Base-by-base conservation (phyloP, 225 moss, liverwort and hornwort species). In the Marchantia paleacea region DNA sequence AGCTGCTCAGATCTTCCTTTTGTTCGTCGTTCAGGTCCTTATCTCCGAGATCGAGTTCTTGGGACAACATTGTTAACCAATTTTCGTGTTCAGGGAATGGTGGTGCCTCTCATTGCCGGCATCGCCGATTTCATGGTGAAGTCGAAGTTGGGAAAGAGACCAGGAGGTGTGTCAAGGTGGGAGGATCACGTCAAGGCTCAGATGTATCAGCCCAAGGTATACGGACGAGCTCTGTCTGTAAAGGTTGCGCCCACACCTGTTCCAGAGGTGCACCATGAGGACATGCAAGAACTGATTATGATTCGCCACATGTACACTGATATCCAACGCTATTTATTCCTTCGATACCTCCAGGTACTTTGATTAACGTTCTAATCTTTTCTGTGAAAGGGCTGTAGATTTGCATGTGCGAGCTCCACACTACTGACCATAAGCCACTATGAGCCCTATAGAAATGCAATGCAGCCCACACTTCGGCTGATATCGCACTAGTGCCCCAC, bases 271-370 rank as follows among this genome's bases (percentile, higher is more conserved):
- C 77, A 85, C 62, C 81, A 85, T 71, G 84, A 81, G 81, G 80
- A 76, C 3, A 77, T 81, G 84, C 84, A 81, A 64, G 84, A 85
- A 52, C 71, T 85, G 14, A 69, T 85, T 68, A 78, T 85, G 84
- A 76, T 81, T 8, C 84, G 84, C 50, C 84, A 85, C 48, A 85
- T 85, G 84, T 81, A 85, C 69, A 81, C 81, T 73, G 81, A 85
- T 72, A 77, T 85, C 39, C 81, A 85, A 62, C 76, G 84, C 52
- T 85, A 85, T 47, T 76, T 81, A 16, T 81, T 85, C 73, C 81
- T 85, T 11, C 76, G 84, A 52, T 81, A 71, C 51, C 76, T 85
- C n/a, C 81, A 84, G 80, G 84, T 84, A 76, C 69, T 52, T 39
- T 63, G 13, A 30, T 39, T 12, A 7, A 74, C 53, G 52, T 19